Base-by-base conservation (phyloP, 805 yeast species). In the Teunomyces stri region DNA sequence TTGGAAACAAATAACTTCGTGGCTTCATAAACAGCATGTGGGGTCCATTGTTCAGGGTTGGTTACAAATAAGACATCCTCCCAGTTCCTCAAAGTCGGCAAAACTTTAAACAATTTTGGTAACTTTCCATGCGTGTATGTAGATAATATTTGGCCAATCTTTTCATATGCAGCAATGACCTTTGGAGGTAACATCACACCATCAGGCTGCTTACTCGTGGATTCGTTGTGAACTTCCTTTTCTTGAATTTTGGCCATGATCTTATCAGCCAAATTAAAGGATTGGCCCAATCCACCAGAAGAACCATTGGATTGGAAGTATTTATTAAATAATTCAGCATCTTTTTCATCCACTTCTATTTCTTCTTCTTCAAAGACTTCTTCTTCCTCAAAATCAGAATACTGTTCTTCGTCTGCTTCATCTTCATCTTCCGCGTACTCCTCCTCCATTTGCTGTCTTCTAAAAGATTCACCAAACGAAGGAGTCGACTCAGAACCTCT, bases 121-220 rank as follows among this genome's bases (percentile, higher is more conserved):
- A 94, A 76, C 67, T 91, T 91, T 43, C 99, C 99, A 60, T 94
- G 96, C 34, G 91, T 86, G 81, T 95, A 94, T 4, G 95, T 82
- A 16, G 89, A 78, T 50, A 94, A 74, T 44, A 92, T 84, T 55
- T 83, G 84, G 6, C 98, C 98, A 40, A 94, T 92, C 61, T 89
- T 89, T 42, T 89, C 85, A 65, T 92, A 94, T 1, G 97, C 98
- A 53, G 87, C 90, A 59, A 94, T 90, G 47, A 94, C 98, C 65
- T 94, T 91, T 48, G 97, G 97, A 5, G 99, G 99, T 49, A 94
- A 76, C 56, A 87, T 76, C 3, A 92, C 97, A 44, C 85, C 89
- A 57, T 89, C 92, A 16, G 64, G 70, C 12, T 76, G 81, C 65
- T 71, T 75, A 56, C 64, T 66, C 20, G 49, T 44, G 39, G 60